Percentiles rank a stretch among this genome's conserved stretches.
Conservation (phyloP, 1,284 basidiomycete genomes). For the Rhodofomes roseus region DNA sequence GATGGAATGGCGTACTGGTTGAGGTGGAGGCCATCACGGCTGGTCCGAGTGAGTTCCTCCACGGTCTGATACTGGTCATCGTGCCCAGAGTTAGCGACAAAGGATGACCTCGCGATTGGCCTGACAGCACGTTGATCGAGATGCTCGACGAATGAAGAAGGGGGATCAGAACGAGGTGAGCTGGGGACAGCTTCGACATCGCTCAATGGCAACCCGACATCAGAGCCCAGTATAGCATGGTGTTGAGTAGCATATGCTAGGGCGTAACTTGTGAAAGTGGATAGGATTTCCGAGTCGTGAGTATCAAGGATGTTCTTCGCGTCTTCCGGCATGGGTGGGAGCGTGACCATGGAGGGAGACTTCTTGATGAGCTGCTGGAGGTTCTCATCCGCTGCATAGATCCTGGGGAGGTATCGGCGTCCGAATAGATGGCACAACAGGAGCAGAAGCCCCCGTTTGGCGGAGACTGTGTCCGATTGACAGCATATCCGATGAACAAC, state of each 20-base stretch:
- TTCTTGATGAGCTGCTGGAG: slow-evolving; percentile 35
- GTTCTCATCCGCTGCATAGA: slow-evolving; percentile 36
- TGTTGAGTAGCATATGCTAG: slow-evolving; percentile 41
- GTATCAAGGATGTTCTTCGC: slow-evolving; percentile 38
- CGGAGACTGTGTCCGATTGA: slow-evolving; percentile 33
- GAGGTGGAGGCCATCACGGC: slow-evolving; percentile 48
- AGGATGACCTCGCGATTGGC: slow-evolving; percentile 46
- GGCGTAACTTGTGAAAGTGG: slow-evolving; percentile 53
- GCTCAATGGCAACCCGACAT: slow-evolving; percentile 47
- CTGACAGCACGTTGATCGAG: slow-evolving; percentile 36
- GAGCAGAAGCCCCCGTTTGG: slow-evolving; percentile 48
- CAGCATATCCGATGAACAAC: slow-evolving; percentile 54
- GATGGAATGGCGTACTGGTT: slow-evolving; percentile 59
- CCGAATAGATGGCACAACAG: slow-evolving; percentile 61
- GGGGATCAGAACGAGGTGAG: not conserved
- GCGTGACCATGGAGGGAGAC: slow-evolving; percentile 53
- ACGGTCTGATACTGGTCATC: slow-evolving; percentile 48
- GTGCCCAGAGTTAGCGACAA: slow-evolving; percentile 63
- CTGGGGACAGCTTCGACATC: slow-evolving; percentile 14
- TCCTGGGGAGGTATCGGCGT: slow-evolving; percentile 45
- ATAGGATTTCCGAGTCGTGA: slow-evolving; percentile 49
- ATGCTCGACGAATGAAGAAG: slow-evolving; percentile 27
- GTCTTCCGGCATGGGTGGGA: slow-evolving; percentile 43
- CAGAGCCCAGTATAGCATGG: slow-evolving; percentile 33
- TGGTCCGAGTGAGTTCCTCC: slow-evolving; percentile 47